Percentiles rank a stretch among this genome's conserved stretches.
Conservation (phyloP, 495 filamentous ascomycete genomes). For the Hyaloscypha hepaticicola region DNA sequence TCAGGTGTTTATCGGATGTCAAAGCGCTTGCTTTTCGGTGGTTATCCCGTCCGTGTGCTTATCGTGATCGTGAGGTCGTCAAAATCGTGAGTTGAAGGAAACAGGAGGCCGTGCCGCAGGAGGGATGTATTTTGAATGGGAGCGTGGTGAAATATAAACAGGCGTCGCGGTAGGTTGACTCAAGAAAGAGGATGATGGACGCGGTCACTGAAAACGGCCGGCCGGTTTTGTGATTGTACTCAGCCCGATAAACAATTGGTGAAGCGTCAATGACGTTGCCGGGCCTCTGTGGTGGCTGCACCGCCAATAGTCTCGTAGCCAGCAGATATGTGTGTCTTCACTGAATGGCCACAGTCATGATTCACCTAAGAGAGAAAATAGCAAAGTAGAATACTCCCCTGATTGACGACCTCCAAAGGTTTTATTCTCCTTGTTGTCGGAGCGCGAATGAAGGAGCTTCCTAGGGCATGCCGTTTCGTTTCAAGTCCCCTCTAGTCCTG, state of each 20-base stretch:
- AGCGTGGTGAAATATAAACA: not conserved
- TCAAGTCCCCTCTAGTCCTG: constrained; percentile 4
- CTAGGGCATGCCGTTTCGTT: no score
- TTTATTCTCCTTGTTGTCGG: constrained; percentile 7
- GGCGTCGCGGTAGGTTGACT: not conserved
- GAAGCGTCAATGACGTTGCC: not conserved
- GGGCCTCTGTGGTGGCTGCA: not conserved
- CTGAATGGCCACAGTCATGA: not conserved
- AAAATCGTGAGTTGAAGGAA: not conserved
- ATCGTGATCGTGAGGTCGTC: constrained; percentile 3
- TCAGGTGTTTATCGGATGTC: not conserved
- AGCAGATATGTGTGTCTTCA: not conserved
- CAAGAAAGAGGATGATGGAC: not conserved
- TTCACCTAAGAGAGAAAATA: not conserved
- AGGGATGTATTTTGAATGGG: not conserved
- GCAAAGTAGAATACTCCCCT: not conserved
- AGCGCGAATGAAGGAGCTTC: constrained; percentile 19
- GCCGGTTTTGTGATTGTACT: not conserved
- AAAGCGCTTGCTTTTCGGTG: not conserved
- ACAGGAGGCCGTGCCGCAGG: not conserved
- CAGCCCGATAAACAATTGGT: not conserved
- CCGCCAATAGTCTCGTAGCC: not conserved
- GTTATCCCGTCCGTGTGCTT: not conserved
- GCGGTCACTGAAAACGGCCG: constrained; percentile 8
- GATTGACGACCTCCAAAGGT: constrained; percentile 9